Evolutionary conservation across 768 basidiomycete species (phyloP).

Genomic region (Tremella fuciformis): DNA sequence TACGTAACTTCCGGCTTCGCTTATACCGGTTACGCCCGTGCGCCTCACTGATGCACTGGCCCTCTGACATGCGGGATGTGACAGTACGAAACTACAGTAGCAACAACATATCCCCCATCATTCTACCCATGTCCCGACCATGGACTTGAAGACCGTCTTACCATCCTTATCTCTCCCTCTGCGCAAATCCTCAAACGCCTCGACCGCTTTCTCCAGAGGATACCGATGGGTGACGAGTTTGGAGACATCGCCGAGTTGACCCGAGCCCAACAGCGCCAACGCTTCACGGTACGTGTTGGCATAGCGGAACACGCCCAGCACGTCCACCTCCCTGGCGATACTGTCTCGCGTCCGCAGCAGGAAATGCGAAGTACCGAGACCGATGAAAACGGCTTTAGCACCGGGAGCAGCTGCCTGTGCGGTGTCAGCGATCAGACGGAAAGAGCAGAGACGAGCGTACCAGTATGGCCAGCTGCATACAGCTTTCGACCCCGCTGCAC

Average conservation of each 20-base stretch:
- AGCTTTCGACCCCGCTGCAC: slow-evolving; percentile 88
- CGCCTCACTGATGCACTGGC: too few relatives aligned
- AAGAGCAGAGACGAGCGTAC: slow-evolving; percentile 65
- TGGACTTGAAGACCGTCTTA: slow-evolving; percentile 81
- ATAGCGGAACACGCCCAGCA: slow-evolving; percentile 73
- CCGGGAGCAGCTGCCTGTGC: slow-evolving; percentile 75
- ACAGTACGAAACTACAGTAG: too few relatives aligned
- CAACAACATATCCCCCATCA: too few relatives aligned
- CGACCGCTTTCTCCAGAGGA: slow-evolving; percentile 61
- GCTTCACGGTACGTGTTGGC: slow-evolving; percentile 86
- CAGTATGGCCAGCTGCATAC: slow-evolving; percentile 85
- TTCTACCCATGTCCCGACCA: slow-evolving; percentile 56
- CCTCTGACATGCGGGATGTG: too few relatives aligned
- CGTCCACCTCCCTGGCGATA: slow-evolving; percentile 83
- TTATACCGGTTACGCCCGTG: too few relatives aligned
- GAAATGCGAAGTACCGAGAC: slow-evolving; percentile 86
- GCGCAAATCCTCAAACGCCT: slow-evolving; percentile 78
- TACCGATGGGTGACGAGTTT: slow-evolving; percentile 64
- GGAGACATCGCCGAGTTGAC: slow-evolving; percentile 63
- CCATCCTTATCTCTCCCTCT: slow-evolving; percentile 75
- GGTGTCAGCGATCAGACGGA: neutral
- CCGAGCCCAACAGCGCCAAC: slow-evolving; percentile 67
- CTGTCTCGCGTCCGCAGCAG: slow-evolving; percentile 80
- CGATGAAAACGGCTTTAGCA: slow-evolving; percentile 87
- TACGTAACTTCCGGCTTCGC: too few relatives aligned